Conservation (phyloP, 2,329 filamentous ascomycete genomes). For the Sclerotinia trifoliorum region DNA sequence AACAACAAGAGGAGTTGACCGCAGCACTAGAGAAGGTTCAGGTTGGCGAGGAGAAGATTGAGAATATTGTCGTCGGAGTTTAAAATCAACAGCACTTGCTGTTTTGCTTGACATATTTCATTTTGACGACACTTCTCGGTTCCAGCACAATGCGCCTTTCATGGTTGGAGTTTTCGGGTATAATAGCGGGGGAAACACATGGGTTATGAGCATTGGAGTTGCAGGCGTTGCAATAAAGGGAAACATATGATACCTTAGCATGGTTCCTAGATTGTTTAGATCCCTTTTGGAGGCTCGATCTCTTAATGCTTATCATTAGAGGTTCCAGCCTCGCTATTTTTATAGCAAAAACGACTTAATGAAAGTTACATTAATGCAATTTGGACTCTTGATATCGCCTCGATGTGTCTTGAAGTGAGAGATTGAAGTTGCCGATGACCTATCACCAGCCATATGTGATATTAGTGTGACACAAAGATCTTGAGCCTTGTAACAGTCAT, state of each 20-base stretch:
- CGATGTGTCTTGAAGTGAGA: background rate
- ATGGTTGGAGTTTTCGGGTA: conserved; percentile 11
- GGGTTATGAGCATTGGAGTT: conserved; percentile 21
- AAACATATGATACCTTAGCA: conserved; percentile 17
- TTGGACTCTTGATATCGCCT: background rate
- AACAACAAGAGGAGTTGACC: conserved; percentile 36
- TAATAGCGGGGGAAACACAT: conserved; percentile 13
- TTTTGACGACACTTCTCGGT: conserved; percentile 2
- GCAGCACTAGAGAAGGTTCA: conserved; percentile 33
- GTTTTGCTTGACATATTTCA: background rate
- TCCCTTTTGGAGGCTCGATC: background rate
- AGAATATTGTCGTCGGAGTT: conserved; percentile 22
- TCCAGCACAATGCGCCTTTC: background rate
- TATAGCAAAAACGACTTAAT: conserved; percentile 12
- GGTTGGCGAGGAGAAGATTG: conserved; percentile 25
- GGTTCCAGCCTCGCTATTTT: conserved; percentile 1
- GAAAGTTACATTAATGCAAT: conserved; percentile 6
- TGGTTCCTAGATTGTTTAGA: conserved; percentile 11
- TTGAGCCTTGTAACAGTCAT: background rate
- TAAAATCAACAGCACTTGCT: conserved; percentile 5
- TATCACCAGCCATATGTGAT: background rate
- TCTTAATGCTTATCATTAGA: background rate
- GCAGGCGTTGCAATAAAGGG: conserved; percentile 13
- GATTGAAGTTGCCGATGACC: background rate
- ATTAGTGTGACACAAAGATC: background rate